Evolutionary conservation across 371 early-diverging fungal species (phyloP).

Genomic region (Rhizomucor pusillus): DNA sequence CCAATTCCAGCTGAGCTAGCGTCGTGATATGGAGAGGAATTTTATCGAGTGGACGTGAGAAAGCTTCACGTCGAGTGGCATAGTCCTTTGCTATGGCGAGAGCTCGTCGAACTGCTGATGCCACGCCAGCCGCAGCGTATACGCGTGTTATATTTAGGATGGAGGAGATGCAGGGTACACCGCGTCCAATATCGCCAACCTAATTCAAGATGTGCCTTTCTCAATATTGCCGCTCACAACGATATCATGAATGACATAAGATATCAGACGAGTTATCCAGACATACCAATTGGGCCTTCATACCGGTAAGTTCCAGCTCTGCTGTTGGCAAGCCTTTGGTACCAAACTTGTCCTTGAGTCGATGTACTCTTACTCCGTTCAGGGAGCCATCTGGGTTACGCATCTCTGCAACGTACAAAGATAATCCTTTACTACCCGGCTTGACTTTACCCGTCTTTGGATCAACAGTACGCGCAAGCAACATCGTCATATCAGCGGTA

Average conservation of each 20-base stretch:
- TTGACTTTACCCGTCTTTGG: constrained; percentile 31
- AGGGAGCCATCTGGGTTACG: constrained; percentile 50
- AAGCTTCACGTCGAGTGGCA: constrained; percentile 52
- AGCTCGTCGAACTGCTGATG: constrained; percentile 44
- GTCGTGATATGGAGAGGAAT: constrained; percentile 64
- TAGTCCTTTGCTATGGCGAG: constrained; percentile 60
- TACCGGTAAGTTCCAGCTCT: constrained; percentile 57
- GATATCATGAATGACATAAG: too few species aligned
- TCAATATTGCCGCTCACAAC: too few species aligned
- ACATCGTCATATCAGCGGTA: constrained; percentile 64
- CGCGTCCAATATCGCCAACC: constrained; percentile 51
- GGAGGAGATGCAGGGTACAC: constrained; percentile 59
- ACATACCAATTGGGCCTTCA: constrained; percentile 53
- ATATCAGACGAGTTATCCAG: neutral
- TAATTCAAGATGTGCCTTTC: neutral
- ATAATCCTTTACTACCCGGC: constrained; percentile 57
- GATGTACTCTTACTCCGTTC: constrained; percentile 61
- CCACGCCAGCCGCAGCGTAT: constrained; percentile 53
- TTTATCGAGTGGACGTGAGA: constrained; percentile 31
- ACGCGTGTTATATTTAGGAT: constrained; percentile 69
- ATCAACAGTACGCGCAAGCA: constrained; percentile 58
- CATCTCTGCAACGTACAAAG: constrained; percentile 60
- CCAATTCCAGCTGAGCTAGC: constrained; percentile 51
- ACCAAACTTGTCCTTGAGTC: constrained; percentile 67
- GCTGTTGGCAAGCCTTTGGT: constrained; percentile 74